Percentiles rank a stretch among this genome's conserved stretches.
These are phyloP conservation scores for Pleurozium schreberi DNA, from an alignment of 225 moss, liverwort and hornwort species.

Conservation along the genomic window DNA sequence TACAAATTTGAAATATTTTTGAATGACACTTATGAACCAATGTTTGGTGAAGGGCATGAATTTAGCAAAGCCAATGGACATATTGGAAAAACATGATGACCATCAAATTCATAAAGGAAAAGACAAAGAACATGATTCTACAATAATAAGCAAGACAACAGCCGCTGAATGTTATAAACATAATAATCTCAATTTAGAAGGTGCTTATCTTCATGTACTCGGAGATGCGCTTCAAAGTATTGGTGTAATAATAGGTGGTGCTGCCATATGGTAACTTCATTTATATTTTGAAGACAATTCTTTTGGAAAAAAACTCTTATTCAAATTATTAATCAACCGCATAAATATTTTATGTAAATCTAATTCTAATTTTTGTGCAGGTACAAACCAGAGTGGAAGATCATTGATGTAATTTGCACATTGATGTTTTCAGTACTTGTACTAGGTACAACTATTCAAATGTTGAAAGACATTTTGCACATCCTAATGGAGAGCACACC, in stretches of 20 bases:
- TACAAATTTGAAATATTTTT: background rate
- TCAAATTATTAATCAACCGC: too few species aligned
- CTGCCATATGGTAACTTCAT: constrained; percentile 42
- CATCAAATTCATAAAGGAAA: background rate
- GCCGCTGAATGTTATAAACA: background rate
- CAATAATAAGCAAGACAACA: background rate
- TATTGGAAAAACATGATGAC: background rate
- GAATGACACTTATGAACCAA: background rate
- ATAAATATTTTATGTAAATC: background rate
- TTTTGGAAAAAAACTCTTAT: rapidly evolving
- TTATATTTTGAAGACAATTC: background rate
- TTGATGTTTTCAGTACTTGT: constrained; percentile 65
- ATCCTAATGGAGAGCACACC: constrained; percentile 93
- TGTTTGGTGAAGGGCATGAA: constrained; percentile 18
- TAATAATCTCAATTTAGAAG: constrained; percentile 48
- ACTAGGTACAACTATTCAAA: constrained; percentile 64
- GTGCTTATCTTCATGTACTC: constrained; percentile 75
- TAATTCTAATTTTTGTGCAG: background rate
- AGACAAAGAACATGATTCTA: background rate
- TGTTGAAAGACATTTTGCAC: constrained; percentile 56
- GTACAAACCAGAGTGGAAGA: constrained; percentile 59
- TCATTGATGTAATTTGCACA: constrained; percentile 74
- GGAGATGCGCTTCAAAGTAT: constrained; percentile 73
- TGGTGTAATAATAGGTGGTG: constrained; percentile 76
- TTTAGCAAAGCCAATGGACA: background rate